A percentile compares a stretch with the other conserved stretches of the same genome.
Evolutionary conservation across 176 grass and related monocot genomes (phyloP).

Genomic region (Poa pratensis): DNA sequence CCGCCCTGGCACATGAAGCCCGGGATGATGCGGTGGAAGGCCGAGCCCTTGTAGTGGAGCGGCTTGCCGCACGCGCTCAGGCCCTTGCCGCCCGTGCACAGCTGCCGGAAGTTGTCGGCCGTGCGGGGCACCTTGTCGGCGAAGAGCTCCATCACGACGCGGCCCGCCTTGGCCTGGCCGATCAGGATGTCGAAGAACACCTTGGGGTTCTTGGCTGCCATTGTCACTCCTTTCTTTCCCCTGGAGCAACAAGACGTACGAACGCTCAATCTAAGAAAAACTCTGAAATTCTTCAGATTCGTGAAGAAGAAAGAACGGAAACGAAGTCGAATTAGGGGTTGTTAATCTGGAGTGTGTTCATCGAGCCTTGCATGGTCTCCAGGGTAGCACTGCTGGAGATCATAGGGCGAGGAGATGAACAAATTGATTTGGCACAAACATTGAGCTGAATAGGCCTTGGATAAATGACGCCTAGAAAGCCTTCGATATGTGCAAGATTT

Average conservation of each 20-base stretch:
- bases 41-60: slow-evolving; percentile 77
- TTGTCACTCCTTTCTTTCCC: too few relatives aligned
- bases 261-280: too few relatives aligned
- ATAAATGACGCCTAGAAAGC: slow-evolving; percentile 57
- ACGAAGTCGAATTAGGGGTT: neutral
- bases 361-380: slow-evolving; percentile 18
- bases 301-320: neutral
- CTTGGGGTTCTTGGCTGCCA: slow-evolving; percentile 71
- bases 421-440: slow-evolving; percentile 67
- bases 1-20: slow-evolving; percentile 82
- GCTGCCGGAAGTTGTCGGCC: slow-evolving; percentile 70
- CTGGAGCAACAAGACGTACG: too few relatives aligned
- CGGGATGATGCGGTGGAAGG: slow-evolving; percentile 76
- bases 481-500: slow-evolving; percentile 78
- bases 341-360: slow-evolving; percentile 24
- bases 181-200: slow-evolving; percentile 88
- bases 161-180: slow-evolving; percentile 57
- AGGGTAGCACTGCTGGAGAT: slow-evolving; percentile 41
- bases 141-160: slow-evolving; percentile 76
- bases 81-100: slow-evolving; percentile 75
- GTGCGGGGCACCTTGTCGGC: slow-evolving; percentile 62
- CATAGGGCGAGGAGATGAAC: slow-evolving; percentile 29
- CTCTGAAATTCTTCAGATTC: too few relatives aligned
- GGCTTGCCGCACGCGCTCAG: slow-evolving; percentile 53
- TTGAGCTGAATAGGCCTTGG: slow-evolving; percentile 72